Conservation (phyloP, 495 filamentous ascomycete species). For the Daldinia decipiens region DNA sequence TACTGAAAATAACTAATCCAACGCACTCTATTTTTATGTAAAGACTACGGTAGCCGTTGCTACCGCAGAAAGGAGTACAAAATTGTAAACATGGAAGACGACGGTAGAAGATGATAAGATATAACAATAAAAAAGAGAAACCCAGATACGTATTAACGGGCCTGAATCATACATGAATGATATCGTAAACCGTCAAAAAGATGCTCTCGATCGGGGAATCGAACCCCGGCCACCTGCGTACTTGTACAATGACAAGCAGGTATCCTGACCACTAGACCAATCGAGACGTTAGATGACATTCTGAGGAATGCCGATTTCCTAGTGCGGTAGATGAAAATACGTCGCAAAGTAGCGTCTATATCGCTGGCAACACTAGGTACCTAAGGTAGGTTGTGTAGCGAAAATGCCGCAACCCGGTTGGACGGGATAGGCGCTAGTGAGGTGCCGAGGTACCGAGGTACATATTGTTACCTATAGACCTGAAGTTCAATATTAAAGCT, state of each 20-base stretch:
- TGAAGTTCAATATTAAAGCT: too few relatives aligned
- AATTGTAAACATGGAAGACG: too few relatives aligned
- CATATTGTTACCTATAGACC: background rate
- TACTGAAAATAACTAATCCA: background rate
- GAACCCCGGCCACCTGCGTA: constrained; percentile 56
- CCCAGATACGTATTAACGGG: too few relatives aligned
- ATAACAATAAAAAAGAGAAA: too few relatives aligned
- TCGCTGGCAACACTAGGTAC: background rate
- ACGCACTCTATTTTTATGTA: too few relatives aligned
- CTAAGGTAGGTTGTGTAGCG: background rate
- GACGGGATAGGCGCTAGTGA: background rate
- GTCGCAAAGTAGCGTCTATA: background rate
- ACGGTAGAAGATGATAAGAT: too few relatives aligned
- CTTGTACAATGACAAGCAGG: constrained; percentile 42
- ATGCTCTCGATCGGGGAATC: constrained; percentile 55
- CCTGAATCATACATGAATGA: too few relatives aligned
- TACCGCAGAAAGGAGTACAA: background rate
- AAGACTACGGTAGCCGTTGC: background rate
- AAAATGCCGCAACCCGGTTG: constrained; percentile 4
- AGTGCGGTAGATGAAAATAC: constrained; percentile 5
- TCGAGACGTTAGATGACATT: constrained; percentile 28
- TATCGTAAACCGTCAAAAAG: constrained; percentile 8
- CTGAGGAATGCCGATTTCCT: constrained; percentile 19
- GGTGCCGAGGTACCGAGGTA: background rate
- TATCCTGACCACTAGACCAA: constrained; percentile 48